A percentile compares a stretch with the other conserved stretches of the same genome.
phyloP scores from a whole-genome alignment of 192 early-diverging fungal genomes.

The Podila verticillata region DNA sequence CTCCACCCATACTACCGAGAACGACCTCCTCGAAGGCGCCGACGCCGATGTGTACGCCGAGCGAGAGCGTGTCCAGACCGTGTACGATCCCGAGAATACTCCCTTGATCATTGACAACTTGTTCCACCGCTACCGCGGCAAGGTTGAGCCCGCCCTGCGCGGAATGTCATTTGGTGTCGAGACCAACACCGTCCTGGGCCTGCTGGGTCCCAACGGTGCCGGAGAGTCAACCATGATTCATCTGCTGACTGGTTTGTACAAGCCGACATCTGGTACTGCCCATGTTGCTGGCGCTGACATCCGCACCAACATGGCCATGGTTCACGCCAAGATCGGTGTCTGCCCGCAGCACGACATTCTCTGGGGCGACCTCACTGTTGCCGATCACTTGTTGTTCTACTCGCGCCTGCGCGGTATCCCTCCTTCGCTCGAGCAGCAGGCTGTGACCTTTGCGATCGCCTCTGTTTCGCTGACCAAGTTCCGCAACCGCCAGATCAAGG shows the following conservation, averaged over 20 bases:
- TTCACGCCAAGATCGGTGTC: slow-evolving; percentile 57
- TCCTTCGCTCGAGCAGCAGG: slow-evolving; percentile 19
- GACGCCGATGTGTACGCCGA: slow-evolving; percentile 41
- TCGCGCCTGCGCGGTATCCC: slow-evolving; percentile 58
- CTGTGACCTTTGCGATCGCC: slow-evolving; percentile 27
- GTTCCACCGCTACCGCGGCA: slow-evolving; percentile 39
- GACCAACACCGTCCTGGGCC: slow-evolving; percentile 64
- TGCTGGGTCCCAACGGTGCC: slow-evolving; percentile 76
- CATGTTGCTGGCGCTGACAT: slow-evolving; percentile 46
- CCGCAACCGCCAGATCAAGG: slow-evolving; percentile 39
- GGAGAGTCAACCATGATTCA: slow-evolving; percentile 71
- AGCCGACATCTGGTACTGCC: slow-evolving; percentile 37
- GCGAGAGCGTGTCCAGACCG: too few species aligned
- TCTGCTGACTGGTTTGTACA: slow-evolving; percentile 36
- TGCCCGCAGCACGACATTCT: slow-evolving; percentile 68
- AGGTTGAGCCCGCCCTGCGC: slow-evolving; percentile 32
- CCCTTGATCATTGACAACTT: too few species aligned
- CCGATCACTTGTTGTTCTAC: slow-evolving; percentile 60
- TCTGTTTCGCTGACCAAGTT: slow-evolving; percentile 48
- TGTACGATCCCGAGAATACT: too few species aligned
- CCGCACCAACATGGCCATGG: slow-evolving; percentile 24
- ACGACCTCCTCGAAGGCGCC: slow-evolving; percentile 18
- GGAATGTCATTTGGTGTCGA: slow-evolving; percentile 65
- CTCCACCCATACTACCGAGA: not conserved
- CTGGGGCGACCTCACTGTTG: slow-evolving; percentile 55